phyloP scores from a whole-genome alignment of 441 rosid genomes.

The Erodium texanum region DNA sequence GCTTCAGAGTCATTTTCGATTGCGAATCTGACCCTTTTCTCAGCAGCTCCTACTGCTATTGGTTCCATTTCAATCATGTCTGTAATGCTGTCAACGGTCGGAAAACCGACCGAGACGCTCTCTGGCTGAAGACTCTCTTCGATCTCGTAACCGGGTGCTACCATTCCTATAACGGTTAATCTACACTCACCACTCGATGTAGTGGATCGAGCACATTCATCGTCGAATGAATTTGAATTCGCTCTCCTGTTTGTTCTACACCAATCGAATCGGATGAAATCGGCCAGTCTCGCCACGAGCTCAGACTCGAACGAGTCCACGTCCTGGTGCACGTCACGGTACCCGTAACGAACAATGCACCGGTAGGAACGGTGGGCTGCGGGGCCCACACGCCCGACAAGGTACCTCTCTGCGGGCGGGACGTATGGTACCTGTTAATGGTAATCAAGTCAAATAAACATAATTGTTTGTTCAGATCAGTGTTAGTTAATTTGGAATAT shows the following conservation, averaged over 20 bases:
- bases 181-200: conserved; percentile 61
- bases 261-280: conserved; percentile 81
- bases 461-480: too few species aligned
- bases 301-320: conserved; percentile 92
- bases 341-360: conserved; percentile 91
- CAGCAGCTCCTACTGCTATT: conserved; percentile 2
- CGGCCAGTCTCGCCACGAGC: conserved; percentile 57
- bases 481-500: too few species aligned
- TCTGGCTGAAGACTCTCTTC: conserved; percentile 58
- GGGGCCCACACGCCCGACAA: conserved; percentile 92
- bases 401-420: conserved; percentile 80
- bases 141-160: conserved; percentile 35
- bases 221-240: conserved; percentile 23
- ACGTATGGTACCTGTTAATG: conserved; percentile 41
- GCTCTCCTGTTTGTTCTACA: conserved; percentile 18
- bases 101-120: conserved; percentile 62
- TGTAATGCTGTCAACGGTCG: conserved; percentile 52
- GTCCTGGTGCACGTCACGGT: conserved; percentile 96
- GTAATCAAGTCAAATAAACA: too few species aligned
- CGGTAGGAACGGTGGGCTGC: conserved; percentile 81
- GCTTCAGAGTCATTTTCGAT: conserved; percentile 40
- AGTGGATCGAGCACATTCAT: conserved; percentile 39
- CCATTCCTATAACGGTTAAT: conserved; percentile 72
- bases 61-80: conserved; percentile 70
- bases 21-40: conserved; percentile 69